A percentile compares a stretch with the other conserved stretches of the same genome.
phyloP scores from a whole-genome alignment of 2,329 filamentous ascomycete species.

The Penicillium italicum region DNA sequence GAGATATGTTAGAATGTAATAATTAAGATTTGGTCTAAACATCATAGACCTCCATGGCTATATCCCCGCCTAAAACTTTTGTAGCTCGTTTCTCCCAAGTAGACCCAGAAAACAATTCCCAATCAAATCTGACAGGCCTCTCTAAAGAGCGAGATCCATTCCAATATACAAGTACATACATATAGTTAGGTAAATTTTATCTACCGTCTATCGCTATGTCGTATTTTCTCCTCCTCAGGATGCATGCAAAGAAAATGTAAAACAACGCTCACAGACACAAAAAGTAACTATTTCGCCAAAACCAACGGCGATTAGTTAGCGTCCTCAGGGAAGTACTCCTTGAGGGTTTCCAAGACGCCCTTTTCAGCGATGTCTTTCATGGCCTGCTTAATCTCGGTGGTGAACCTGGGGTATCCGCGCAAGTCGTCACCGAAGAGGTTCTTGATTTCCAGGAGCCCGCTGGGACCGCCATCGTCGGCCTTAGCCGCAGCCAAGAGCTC shows the following conservation, averaged over 20 bases:
- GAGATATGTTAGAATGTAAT: neutral
- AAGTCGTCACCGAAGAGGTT: constrained; percentile 53
- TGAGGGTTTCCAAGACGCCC: constrained; percentile 49
- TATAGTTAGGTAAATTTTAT: neutral
- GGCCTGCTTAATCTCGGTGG: constrained; percentile 47
- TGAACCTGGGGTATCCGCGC: constrained; percentile 48
- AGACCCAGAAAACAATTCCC: neutral
- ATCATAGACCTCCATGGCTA: neutral
- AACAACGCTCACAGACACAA: constrained; percentile 19
- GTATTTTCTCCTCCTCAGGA: constrained; percentile 7
- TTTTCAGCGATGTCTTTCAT: constrained; percentile 49
- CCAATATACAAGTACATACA: constrained; percentile 1
- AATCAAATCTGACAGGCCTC: neutral
- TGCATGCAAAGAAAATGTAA: constrained; percentile 10
- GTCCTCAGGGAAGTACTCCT: constrained; percentile 42
- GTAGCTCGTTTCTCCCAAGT: neutral
- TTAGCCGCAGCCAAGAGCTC: constrained; percentile 48
- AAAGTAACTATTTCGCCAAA: constrained; percentile 6
- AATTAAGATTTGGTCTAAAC: neutral
- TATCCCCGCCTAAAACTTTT: neutral
- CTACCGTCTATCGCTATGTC: constrained; percentile 21
- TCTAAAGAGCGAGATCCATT: neutral
- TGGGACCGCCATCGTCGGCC: constrained; percentile 44
- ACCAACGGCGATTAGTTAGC: constrained; percentile 31
- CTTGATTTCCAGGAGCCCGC: constrained; percentile 45